Evolutionary conservation across 768 basidiomycete genomes (phyloP).

Genomic region (Phaffia australis): DNA sequence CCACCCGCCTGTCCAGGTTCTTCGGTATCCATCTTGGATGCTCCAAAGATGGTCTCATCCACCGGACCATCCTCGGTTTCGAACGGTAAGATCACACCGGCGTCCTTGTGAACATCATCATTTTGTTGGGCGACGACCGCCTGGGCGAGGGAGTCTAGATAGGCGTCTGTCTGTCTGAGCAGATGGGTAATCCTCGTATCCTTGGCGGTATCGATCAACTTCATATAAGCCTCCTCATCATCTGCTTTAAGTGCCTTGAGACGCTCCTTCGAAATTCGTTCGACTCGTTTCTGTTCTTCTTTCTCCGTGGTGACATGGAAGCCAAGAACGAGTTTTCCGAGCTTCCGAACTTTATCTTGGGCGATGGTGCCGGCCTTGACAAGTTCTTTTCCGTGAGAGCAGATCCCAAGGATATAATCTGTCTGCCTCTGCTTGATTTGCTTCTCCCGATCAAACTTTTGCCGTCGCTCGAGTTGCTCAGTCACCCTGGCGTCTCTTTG

Average conservation of each 20-base stretch:
- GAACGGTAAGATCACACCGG: conserved; percentile 36
- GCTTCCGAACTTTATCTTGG: conserved; percentile 49
- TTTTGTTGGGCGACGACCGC: conserved; percentile 88
- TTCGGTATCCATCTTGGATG: conserved; percentile 56
- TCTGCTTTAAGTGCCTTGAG: conserved; percentile 92
- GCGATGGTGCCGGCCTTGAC: conserved; percentile 41
- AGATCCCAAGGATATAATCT: conserved; percentile 81
- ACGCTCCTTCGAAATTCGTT: conserved; percentile 93
- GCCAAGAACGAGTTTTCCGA: conserved; percentile 66
- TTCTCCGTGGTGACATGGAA: conserved; percentile 89
- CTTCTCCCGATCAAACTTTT: conserved; percentile 81
- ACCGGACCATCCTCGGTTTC: conserved; percentile 30
- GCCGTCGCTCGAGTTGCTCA: conserved; percentile 79
- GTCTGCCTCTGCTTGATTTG: conserved; percentile 93
- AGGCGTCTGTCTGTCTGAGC: conserved; percentile 82
- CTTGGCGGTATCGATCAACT: conserved; percentile 96
- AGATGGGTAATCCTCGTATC: conserved; percentile 97
- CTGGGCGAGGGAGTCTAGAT: conserved; percentile 87
- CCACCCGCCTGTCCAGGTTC: conserved; percentile 51
- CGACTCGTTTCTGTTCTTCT: conserved; percentile 95
- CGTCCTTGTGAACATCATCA: conserved; percentile 42
- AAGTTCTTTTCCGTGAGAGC: conserved; percentile 67
- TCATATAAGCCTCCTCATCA: conserved; percentile 99
- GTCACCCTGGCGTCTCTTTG: conserved; percentile 80
- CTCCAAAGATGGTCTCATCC: conserved; percentile 27